Evolutionary conservation across 2,329 filamentous ascomycete species (phyloP).

Genomic region (Elsinoe arachidis): DNA sequence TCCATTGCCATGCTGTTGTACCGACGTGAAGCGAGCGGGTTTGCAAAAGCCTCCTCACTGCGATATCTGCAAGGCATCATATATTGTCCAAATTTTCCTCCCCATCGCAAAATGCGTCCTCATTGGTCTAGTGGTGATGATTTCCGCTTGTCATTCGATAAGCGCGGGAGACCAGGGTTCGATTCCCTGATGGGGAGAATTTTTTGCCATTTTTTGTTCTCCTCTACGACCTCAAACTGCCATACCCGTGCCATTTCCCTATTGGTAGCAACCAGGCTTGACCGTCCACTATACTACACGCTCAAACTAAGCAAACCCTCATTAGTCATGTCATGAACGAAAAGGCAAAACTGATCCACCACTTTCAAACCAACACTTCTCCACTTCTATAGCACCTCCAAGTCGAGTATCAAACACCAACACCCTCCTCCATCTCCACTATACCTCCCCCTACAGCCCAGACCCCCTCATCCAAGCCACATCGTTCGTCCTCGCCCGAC

Average conservation of each 20-base stretch:
- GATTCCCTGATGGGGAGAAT: conserved; percentile 14
- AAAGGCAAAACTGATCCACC: not conserved
- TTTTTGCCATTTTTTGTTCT: not conserved
- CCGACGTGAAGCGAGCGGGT: no score
- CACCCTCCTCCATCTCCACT: not conserved
- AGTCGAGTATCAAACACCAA: no score
- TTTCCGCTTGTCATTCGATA: conserved; percentile 28
- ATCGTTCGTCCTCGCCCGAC: no score
- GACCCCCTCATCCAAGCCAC: not conserved
- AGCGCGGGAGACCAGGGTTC: conserved; percentile 15
- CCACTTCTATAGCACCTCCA: not conserved
- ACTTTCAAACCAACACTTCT: not conserved
- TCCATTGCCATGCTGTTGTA: no score
- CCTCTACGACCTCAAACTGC: not conserved
- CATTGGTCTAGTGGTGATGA: conserved; percentile 30
- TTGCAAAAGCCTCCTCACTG: not conserved
- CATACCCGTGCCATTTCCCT: no score
- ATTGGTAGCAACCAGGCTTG: no score
- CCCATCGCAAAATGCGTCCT: conserved; percentile 5
- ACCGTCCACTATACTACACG: no score
- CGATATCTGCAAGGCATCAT: not conserved
- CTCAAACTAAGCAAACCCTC: no score
- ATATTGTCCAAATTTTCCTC: not conserved
- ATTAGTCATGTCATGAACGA: no score
- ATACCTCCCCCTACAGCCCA: not conserved